phyloP scores from a whole-genome alignment of 2,329 filamentous ascomycete species.

The Didymellaceae sp. region DNA sequence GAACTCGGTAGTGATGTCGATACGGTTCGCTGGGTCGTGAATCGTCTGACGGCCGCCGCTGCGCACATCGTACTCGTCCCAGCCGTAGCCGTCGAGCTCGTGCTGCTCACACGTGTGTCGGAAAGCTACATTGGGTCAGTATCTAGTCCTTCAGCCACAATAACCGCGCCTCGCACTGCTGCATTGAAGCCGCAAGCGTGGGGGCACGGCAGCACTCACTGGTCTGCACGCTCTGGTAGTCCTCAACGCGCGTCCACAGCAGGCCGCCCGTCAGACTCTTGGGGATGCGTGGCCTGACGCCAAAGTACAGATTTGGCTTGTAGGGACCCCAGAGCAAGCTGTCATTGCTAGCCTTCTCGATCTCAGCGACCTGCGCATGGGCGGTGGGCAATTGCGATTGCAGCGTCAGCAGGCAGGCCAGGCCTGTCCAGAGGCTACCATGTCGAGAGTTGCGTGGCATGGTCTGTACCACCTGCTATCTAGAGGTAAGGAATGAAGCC shows the following conservation, averaged over 20 bases:
- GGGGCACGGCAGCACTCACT: constrained; percentile 60
- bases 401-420: constrained; percentile 30
- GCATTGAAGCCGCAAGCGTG: neutral
- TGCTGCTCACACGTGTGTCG: constrained; percentile 96
- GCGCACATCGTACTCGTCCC: constrained; percentile 94
- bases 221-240: constrained; percentile 74
- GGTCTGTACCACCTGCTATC: constrained; percentile 18
- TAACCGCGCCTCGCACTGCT: too few relatives aligned
- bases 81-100: constrained; percentile 94
- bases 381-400: constrained; percentile 31
- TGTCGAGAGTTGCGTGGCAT: constrained; percentile 37
- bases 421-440: constrained; percentile 26
- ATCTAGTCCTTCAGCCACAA: too few relatives aligned
- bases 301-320: constrained; percentile 92
- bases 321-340: constrained; percentile 96
- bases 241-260: constrained; percentile 87
- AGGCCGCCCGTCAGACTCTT: constrained; percentile 82
- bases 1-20: constrained; percentile 93
- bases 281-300: constrained; percentile 80
- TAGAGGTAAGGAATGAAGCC: constrained; percentile 18
- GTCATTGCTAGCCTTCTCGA: constrained; percentile 68
- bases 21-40: constrained; percentile 83
- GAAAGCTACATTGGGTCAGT: constrained; percentile 65
- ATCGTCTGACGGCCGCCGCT: constrained; percentile 88
- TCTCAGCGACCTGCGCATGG: constrained; percentile 44